Base-by-base conservation (phyloP, 2,329 filamentous ascomycete genomes). In the Incumbomyces delicatus region DNA sequence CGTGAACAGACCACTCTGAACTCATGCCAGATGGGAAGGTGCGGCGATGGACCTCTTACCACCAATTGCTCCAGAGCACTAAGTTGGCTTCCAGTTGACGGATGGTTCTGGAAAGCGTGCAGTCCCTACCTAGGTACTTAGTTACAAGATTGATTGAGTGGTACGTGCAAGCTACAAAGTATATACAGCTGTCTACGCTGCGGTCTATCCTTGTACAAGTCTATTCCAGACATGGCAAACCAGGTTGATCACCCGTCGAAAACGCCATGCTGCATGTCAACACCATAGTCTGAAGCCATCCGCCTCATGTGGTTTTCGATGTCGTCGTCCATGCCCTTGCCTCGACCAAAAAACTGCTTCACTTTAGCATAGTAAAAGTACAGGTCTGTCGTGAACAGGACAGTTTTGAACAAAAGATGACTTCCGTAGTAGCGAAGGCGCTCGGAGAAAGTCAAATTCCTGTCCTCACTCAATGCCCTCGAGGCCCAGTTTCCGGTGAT, bases 401-500 rank as follows among this genome's bases (percentile, higher is more conserved):
- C 85, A 1, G 80, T 63, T 57, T 81, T 79, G 68, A 96, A 96
- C n/a, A 94, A 57, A 16, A 94, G 44, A 67, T 96, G 90, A 17
- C 78, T 73, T 64, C 84, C 83, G 53, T 80, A 81, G 60, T 90
- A 86, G 45, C 69, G 66, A 56, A 84, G 70, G 41, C 85, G 72
- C 64, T 87, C 76, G 0, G 66, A 60, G 48, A 77, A 70, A 2
- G 76, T 75, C 47, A 87, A 68, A 60, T 85, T 77, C 13, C 71
- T 74, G 53, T 83, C 81, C 65, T 94, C 81, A 18, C 83, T 83
- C n/a, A 96, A 69, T 44, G 87, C 88, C 17, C 85, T 74, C 50
- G 80, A 86, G 1, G 90, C 90, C 90, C 90, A 96, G 48, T 80
- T 74, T 17, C 89, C 89, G 52, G 92, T 95, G 63, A 94, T 88